Percentiles rank a stretch among this genome's conserved stretches.
These are phyloP conservation scores for Epichloe aotearoae DNA, from an alignment of 2,329 filamentous ascomycete genomes.

Conservation along the genomic window DNA sequence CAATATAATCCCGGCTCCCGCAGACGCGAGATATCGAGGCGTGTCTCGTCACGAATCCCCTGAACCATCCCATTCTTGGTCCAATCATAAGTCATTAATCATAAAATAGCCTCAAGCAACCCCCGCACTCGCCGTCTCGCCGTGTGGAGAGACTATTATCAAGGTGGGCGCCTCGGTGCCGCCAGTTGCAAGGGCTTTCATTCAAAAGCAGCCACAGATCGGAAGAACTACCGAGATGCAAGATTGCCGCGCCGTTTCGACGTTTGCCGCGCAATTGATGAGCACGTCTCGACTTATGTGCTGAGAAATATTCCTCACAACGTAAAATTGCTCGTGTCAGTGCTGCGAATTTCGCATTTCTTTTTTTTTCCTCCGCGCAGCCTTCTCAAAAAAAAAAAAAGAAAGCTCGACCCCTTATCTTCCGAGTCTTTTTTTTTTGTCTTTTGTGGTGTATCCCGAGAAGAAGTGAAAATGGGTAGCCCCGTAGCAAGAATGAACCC, in stretches of 20 bases:
- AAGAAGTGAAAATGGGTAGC: neutral
- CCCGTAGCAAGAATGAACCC: neutral
- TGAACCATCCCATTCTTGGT: slow-evolving; percentile 17
- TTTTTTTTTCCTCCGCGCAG: neutral
- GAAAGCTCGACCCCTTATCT: too few relatives aligned
- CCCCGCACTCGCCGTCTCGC: slow-evolving; percentile 14
- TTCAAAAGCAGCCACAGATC: slow-evolving; percentile 28
- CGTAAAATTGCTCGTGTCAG: neutral
- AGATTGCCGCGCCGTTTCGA: slow-evolving; percentile 18
- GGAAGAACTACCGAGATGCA: slow-evolving; percentile 21
- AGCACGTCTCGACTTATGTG: slow-evolving; percentile 13
- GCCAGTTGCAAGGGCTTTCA: slow-evolving; percentile 11
- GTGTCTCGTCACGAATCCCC: slow-evolving; percentile 18
- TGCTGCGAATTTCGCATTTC: too few relatives aligned
- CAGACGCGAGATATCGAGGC: slow-evolving; percentile 23
- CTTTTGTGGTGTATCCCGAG: neutral
- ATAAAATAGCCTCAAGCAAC: slow-evolving; percentile 27
- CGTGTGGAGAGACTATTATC: slow-evolving; percentile 13
- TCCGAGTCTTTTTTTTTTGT: neutral
- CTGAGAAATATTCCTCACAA: neutral
- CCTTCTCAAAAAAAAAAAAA: neutral
- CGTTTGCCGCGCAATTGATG: slow-evolving; percentile 14
- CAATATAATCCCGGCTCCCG: slow-evolving; percentile 12
- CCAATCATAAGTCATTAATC: slow-evolving; percentile 44
- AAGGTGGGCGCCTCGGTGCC: slow-evolving; percentile 14